Conservation (phyloP, 768 basidiomycete species). For the Chalciporus chontae region DNA sequence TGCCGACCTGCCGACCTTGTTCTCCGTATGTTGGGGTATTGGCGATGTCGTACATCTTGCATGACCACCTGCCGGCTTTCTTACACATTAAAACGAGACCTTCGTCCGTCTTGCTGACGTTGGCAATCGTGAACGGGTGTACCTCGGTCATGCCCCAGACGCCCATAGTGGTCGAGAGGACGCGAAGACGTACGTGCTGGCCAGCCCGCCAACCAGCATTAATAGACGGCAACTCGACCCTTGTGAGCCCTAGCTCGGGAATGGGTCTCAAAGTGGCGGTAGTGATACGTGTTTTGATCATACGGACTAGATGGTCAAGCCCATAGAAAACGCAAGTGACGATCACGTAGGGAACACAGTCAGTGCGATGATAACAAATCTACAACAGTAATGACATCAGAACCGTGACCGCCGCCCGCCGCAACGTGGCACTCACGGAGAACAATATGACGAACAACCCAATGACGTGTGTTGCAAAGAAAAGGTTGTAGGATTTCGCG, state of each 20-base stretch:
- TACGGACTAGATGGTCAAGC: slow-evolving; percentile 57
- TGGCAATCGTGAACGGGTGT: slow-evolving; percentile 85
- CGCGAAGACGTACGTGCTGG: slow-evolving; percentile 74
- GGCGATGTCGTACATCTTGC: slow-evolving; percentile 49
- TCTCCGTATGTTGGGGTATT: slow-evolving; percentile 34
- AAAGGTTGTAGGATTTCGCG: slow-evolving; percentile 58
- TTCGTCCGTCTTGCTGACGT: slow-evolving; percentile 48
- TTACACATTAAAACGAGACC: slow-evolving; percentile 69
- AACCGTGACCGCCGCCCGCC: not conserved
- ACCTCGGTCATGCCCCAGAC: slow-evolving; percentile 53
- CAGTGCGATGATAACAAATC: slow-evolving; percentile 51
- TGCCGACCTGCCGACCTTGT: slow-evolving; percentile 23
- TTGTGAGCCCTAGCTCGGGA: slow-evolving; percentile 60
- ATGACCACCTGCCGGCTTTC: slow-evolving; percentile 64
- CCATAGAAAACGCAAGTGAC: slow-evolving; percentile 48
- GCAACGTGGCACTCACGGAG: slow-evolving; percentile 39
- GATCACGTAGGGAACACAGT: slow-evolving; percentile 51
- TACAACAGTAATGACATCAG: slow-evolving; percentile 8
- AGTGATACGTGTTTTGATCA: slow-evolving; percentile 63
- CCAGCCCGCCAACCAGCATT: slow-evolving; percentile 80
- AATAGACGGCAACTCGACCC: slow-evolving; percentile 58
- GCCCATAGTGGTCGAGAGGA: slow-evolving; percentile 58
- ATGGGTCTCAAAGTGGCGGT: slow-evolving; percentile 59
- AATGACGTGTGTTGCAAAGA: slow-evolving; percentile 59
- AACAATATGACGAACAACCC: slow-evolving; percentile 54